Percentiles rank a stretch among this genome's conserved stretches.
Conservation (phyloP, 768 basidiomycete species). For the Lactifluus volemus region DNA sequence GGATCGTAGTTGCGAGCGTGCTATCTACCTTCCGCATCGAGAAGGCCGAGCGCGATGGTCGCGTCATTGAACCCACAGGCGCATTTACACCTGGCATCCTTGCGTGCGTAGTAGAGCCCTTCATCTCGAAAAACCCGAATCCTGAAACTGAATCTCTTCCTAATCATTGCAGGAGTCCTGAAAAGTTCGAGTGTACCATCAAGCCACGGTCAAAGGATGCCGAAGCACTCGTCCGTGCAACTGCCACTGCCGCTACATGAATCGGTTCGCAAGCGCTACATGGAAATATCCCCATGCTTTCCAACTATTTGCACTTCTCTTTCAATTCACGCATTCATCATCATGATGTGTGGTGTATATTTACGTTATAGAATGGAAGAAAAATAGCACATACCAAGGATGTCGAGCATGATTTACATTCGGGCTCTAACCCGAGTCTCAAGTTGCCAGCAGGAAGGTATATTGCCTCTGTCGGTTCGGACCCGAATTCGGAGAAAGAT, state of each 20-base stretch:
- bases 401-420: not conserved
- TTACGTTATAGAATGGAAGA: not conserved
- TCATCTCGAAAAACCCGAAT: not conserved
- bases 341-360: not conserved
- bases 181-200: conserved; percentile 16
- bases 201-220: conserved; percentile 18
- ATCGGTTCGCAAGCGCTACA: not conserved
- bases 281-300: not conserved
- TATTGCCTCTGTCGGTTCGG: not conserved
- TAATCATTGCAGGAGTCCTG: conserved; percentile 11
- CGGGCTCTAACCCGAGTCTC: not conserved
- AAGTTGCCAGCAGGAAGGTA: too few species aligned
- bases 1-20: conserved; percentile 17
- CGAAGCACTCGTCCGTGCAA: conserved; percentile 12
- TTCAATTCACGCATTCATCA: not conserved
- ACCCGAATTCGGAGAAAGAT: not conserved
- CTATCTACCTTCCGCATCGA: conserved; percentile 18
- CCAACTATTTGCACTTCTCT: not conserved
- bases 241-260: conserved; percentile 3
- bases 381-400: too few species aligned
- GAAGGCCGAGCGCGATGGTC: conserved; percentile 16
- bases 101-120: conserved; percentile 3
- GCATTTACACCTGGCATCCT: conserved; percentile 18
- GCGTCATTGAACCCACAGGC: conserved; percentile 15
- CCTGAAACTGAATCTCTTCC: not conserved